These are phyloP conservation scores for Mycena rosella DNA, from an alignment of 768 basidiomycete species.

Conservation along the genomic window DNA sequence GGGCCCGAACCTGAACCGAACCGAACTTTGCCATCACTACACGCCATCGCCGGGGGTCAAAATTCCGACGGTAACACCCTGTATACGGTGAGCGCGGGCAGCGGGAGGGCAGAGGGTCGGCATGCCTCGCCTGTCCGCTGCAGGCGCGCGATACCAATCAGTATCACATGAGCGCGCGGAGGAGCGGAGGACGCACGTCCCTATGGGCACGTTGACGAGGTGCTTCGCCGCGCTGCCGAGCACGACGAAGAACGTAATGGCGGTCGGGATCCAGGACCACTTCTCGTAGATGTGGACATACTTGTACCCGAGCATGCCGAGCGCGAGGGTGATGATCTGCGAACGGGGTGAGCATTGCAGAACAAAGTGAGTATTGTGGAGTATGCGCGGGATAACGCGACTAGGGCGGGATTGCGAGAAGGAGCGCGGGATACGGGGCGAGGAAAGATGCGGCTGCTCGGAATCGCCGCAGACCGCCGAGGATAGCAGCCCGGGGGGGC, in stretches of 20 bases:
- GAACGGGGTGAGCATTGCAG: no score
- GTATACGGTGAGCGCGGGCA: no score
- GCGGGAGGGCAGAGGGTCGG: no score
- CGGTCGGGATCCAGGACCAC: constrained; percentile 56
- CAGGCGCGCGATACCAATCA: background rate
- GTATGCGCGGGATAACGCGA: background rate
- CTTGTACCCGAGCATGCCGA: constrained; percentile 57
- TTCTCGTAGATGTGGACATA: constrained; percentile 58
- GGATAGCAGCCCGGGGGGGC: no score
- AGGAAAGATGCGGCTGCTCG: no score
- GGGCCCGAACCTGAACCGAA: no score
- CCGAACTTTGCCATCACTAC: no score
- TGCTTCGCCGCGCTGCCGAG: constrained; percentile 63
- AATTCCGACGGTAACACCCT: no score
- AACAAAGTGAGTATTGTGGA: background rate
- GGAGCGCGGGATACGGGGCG: no score
- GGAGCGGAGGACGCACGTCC: constrained; percentile 14
- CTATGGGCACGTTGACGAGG: constrained; percentile 45
- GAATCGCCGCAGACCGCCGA: no score
- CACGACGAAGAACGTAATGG: constrained; percentile 52
- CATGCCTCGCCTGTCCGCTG: constrained; percentile 45
- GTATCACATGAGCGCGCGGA: background rate
- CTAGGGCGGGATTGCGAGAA: no score
- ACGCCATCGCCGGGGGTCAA: no score
- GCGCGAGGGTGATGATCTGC: constrained; percentile 46